These are phyloP conservation scores for Botrytis cinerea DNA, from an alignment of 2,329 filamentous ascomycete genomes.

Conservation along the genomic window DNA sequence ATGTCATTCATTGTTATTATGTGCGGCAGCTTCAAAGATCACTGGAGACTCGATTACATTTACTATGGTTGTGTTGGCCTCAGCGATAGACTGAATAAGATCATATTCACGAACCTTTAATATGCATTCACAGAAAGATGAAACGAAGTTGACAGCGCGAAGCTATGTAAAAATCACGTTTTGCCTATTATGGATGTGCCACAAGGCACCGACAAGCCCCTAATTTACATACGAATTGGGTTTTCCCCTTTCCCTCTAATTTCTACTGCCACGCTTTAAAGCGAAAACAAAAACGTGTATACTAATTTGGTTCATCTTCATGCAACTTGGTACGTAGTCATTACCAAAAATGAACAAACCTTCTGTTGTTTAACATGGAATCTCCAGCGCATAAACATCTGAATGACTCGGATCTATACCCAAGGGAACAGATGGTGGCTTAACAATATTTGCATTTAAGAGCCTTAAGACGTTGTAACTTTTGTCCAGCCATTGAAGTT, in stretches of 20 bases:
- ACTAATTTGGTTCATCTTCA: not conserved
- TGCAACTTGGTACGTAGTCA: not conserved
- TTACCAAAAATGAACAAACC: not conserved
- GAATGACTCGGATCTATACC: not conserved
- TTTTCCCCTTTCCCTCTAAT: not conserved
- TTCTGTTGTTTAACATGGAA: not conserved
- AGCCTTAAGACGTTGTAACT: not conserved
- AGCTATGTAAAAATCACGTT: not conserved
- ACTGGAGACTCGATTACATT: not conserved
- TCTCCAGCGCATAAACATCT: not conserved
- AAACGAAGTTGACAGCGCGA: not conserved
- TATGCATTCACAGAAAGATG: not conserved
- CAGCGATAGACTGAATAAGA: not conserved
- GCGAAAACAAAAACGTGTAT: not conserved
- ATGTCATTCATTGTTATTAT: not conserved
- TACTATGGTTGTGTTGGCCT: not conserved
- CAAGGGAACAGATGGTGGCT: not conserved
- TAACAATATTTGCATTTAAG: not conserved
- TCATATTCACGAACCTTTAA: not conserved
- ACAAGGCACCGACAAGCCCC: too few relatives aligned
- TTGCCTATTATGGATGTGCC: not conserved
- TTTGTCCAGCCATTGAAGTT: not conserved
- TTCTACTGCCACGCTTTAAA: not conserved
- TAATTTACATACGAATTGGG: not conserved
- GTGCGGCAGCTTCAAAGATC: not conserved